Base-by-base conservation (phyloP, 495 filamentous ascomycete species). In the Beverwykella pulmonaria region DNA sequence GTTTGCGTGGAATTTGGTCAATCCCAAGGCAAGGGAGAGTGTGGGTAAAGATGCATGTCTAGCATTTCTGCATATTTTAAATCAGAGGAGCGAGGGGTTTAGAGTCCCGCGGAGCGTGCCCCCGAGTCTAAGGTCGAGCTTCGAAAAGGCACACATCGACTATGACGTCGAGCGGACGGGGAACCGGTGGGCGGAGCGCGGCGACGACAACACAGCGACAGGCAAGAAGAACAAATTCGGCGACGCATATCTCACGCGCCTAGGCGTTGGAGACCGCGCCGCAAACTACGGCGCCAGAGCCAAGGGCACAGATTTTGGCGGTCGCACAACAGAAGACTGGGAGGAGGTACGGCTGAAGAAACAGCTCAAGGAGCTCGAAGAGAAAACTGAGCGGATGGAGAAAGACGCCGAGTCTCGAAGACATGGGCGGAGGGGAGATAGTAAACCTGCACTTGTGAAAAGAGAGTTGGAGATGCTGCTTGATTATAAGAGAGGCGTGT, bases 1-100 rank as follows among this genome's bases (percentile, higher is more conserved):
- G 56, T 91, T 87, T 17, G 94, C 94, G 9, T 98, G 94, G 94
- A 98, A 97, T 79, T 84, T 98, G 12, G 90, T 97, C 64, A 98
- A 98, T 80, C 93, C 94, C 10, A 90, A 87, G 10, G 89, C 89
- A 41, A 81, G 82, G 2, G 76, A 84, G 46, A 86, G 87, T 25
- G 93, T 98, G 76, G 93, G 91, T 74, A 98, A 97, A 80, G 92
- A 98, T 75, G 92, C 94, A 55, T 87, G 87, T 46, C 87, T 98
- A 17, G 92, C 92, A 6, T 98, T 98, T 81, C 85, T 98, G 25
- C 94, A 98, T 75, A 93, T 98, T 71, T 87, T 98, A 26, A 96
- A 94, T 75, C 87, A 90, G 79, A 88, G 94, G 7, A 93, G 97
- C 76, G 93, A 98, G 73, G 95, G 94, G 23, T 97, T 82, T 82